Evolutionary conservation across 2,329 filamentous ascomycete species (phyloP).

Genomic region (Fusarium verticillioides): DNA sequence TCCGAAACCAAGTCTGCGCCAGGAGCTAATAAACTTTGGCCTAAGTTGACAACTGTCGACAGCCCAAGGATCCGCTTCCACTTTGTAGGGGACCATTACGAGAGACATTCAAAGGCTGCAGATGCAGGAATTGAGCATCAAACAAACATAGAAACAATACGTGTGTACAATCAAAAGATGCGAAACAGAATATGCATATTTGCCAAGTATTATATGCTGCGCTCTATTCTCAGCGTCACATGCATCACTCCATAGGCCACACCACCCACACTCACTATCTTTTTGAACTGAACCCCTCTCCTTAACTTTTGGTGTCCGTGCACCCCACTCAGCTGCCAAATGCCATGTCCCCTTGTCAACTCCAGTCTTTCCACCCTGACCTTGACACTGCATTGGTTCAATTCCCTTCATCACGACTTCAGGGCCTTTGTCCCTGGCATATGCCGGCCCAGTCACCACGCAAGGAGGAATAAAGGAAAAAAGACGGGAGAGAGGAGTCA

Average conservation of each 20-base stretch:
- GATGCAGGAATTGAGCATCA: not conserved
- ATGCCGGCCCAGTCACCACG: slow-evolving; percentile 5
- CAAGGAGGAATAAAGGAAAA: not conserved
- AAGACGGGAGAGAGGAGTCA: not conserved
- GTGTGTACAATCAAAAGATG: not conserved
- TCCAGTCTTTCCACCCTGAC: not conserved
- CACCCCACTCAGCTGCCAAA: slow-evolving; percentile 29
- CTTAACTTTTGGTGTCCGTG: slow-evolving; percentile 25
- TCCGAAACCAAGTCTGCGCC: slow-evolving; percentile 1
- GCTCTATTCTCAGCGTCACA: not conserved
- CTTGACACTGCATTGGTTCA: slow-evolving; percentile 11
- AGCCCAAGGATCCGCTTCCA: slow-evolving; percentile 13
- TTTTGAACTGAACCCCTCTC: slow-evolving; percentile 7
- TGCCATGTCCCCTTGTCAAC: slow-evolving; percentile 18
- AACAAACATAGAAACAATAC: not conserved
- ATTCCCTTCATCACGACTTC: slow-evolving; percentile 28
- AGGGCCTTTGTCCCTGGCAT: slow-evolving; percentile 8
- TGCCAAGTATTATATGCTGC: slow-evolving; percentile 3
- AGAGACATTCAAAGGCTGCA: not conserved
- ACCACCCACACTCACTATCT: not conserved
- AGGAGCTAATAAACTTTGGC: slow-evolving; percentile 23
- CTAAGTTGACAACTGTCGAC: not conserved
- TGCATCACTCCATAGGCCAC: not conserved
- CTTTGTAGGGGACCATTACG: not conserved
- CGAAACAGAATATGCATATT: slow-evolving; percentile 1